Conservation (phyloP, 1,284 basidiomycete genomes). For the Heterobasidion parviporum region DNA sequence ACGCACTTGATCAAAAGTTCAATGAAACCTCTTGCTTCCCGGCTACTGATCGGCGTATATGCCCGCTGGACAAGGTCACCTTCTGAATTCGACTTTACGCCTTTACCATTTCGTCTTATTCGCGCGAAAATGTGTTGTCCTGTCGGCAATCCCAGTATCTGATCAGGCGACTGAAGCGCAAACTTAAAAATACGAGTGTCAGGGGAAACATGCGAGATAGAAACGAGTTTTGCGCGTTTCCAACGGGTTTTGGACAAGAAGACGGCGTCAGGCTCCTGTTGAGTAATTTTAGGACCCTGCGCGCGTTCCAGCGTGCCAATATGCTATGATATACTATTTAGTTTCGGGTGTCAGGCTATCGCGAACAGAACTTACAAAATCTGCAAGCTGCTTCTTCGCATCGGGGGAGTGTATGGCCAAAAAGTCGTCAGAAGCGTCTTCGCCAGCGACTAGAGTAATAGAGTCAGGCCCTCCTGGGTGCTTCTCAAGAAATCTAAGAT, state of each 20-base stretch:
- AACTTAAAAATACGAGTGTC: constrained; percentile 51
- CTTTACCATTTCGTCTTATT: constrained; percentile 14
- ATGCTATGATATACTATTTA: constrained; percentile 12
- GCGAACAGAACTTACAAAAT: constrained; percentile 20
- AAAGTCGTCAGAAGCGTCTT: constrained; percentile 62
- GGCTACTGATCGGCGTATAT: neutral
- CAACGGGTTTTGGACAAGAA: neutral
- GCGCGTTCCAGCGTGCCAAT: neutral
- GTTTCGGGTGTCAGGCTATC: constrained; percentile 5
- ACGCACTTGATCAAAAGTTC: neutral
- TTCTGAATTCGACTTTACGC: neutral
- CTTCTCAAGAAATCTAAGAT: constrained; percentile 27
- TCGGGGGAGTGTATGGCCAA: constrained; percentile 48
- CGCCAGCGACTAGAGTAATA: constrained; percentile 50
- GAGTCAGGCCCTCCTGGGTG: constrained; percentile 61
- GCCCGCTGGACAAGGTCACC: neutral
- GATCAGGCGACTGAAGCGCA: constrained; percentile 32
- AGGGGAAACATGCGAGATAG: constrained; percentile 32
- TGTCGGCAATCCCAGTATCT: constrained; percentile 48
- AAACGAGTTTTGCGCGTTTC: constrained; percentile 5
- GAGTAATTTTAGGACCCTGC: neutral
- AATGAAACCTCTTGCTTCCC: neutral
- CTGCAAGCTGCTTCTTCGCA: constrained; percentile 37
- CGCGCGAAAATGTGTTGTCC: constrained; percentile 60
- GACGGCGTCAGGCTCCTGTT: neutral